A percentile compares a stretch with the other conserved stretches of the same genome.
Evolutionary conservation across 1,139 yeast species (phyloP).

Genomic region (Protomyces arabidopsidicola): DNA sequence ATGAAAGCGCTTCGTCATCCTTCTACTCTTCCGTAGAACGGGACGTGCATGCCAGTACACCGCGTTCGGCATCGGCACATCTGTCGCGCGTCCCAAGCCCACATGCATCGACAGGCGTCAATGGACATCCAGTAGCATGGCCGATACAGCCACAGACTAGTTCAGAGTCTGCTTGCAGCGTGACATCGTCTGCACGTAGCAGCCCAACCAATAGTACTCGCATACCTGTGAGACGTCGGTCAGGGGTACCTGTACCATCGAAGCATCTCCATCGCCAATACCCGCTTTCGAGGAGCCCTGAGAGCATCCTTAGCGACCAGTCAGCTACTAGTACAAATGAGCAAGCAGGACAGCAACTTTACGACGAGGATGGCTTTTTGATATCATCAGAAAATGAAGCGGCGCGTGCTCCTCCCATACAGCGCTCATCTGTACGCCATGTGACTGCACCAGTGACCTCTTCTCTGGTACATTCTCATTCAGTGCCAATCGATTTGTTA

Average conservation of each 20-base stretch:
- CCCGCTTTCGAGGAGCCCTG: not conserved
- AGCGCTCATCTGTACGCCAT: not conserved
- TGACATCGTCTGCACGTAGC: not conserved
- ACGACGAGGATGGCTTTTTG: not conserved
- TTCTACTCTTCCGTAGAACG: not conserved
- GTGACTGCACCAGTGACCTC: not conserved
- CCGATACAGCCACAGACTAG: not conserved
- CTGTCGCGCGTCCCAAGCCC: too few relatives aligned
- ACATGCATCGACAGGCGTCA: too few relatives aligned
- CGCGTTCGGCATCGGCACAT: not conserved
- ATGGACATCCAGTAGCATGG: not conserved
- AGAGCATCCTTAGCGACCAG: not conserved
- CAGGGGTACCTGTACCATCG: not conserved
- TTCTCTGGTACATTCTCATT: not conserved
- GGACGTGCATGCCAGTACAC: not conserved
- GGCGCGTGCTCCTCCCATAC: not conserved
- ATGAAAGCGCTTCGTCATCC: not conserved
- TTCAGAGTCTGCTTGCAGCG: not conserved
- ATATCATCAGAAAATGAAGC: not conserved
- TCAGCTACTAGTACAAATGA: not conserved
- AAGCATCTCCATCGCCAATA: not conserved
- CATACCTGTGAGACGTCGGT: not conserved
- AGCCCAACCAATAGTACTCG: not conserved
- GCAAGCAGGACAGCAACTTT: not conserved
- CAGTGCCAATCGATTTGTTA: not conserved